These are phyloP conservation scores for Pythium aristosporum DNA, from an alignment of 352 stramenopile species.

Conservation along the genomic window DNA sequence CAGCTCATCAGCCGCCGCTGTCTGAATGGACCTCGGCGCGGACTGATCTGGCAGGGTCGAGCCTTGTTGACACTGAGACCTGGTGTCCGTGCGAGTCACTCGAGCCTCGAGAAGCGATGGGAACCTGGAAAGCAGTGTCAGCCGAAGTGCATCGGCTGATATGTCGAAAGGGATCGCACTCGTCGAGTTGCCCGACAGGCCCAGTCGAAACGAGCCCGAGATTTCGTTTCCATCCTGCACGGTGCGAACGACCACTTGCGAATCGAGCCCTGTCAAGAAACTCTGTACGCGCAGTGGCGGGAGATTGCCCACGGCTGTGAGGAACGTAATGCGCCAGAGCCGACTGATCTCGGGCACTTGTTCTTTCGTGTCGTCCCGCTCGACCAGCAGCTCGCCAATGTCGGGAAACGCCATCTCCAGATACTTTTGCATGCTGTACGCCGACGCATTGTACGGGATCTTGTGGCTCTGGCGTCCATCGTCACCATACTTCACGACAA, in stretches of 20 bases:
- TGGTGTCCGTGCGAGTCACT: conserved; percentile 73
- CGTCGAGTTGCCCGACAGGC: conserved; percentile 64
- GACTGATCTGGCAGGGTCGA: conserved; percentile 58
- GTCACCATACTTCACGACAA: conserved; percentile 34
- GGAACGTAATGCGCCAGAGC: conserved; percentile 91
- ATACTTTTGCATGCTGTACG: conserved; percentile 52
- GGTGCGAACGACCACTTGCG: conserved; percentile 70
- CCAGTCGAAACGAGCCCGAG: conserved; percentile 81
- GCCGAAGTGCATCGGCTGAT: conserved; percentile 55
- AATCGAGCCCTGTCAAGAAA: conserved; percentile 70
- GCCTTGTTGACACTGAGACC: conserved; percentile 48
- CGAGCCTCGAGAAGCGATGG: conserved; percentile 57
- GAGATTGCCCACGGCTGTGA: conserved; percentile 80
- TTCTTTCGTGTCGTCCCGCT: conserved; percentile 47
- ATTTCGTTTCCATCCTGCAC: conserved; percentile 85
- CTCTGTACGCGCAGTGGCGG: conserved; percentile 69
- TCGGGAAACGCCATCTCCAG: conserved; percentile 57
- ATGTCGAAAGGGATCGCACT: conserved; percentile 66
- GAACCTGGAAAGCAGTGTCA: conserved; percentile 43
- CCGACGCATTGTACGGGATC: conserved; percentile 77
- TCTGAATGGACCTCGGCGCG: conserved; percentile 35
- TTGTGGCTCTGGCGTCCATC: conserved; percentile 29
- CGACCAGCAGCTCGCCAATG: conserved; percentile 46
- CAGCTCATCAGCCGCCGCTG: conserved; percentile 25
- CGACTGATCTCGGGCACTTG: conserved; percentile 67